Base-by-base conservation (phyloP, 1,139 yeast species). In the Geotrichum carabidarum region DNA sequence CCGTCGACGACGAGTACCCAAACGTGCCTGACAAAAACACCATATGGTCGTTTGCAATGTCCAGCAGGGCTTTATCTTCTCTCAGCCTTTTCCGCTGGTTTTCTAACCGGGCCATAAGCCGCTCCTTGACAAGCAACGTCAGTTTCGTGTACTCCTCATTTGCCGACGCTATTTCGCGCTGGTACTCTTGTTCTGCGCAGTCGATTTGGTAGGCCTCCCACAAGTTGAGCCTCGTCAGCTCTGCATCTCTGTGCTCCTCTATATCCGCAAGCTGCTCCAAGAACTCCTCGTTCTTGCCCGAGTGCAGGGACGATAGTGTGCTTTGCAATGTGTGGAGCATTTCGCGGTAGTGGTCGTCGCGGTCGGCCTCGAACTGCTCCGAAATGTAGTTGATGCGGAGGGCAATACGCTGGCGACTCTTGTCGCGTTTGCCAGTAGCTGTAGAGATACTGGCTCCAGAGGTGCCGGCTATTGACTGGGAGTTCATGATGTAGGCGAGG, bases 151-250 rank as follows among this genome's bases (percentile, higher is more conserved):
- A 89, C 65, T 88, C 93, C 44, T 80, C 83, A 60, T 85, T 83
- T 31, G 96, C 93, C 58, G 78, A 78, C 42, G 78, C 80, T 44
- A 90, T 79, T 62, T 90, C 97, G 54, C 82, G 83, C 60, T 82
- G 80, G 68, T 87, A 89, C 68, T 88, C 95, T 45, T 78, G 77
- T 62, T 87, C 87, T 31, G 89, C 84, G 56, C 90, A 75, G 57
- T 83, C 81, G 2, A 88, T 86, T 68, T 90, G 88, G 69, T 87
- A 93, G 68, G 86, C 86, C 68, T 91, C 96, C 82, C 91, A 87
- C 42, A 90, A 74, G 53, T 89, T 75, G 54, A 93, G 75, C 63
- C 86, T 78, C 37, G 89, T 82, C 54, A 93, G 76, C 63, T 89
- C 95, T 60, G 81, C 78, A 69, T 93, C 99, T 54, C 98, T 76